Evolutionary conservation across 129 eudicot species (phyloP).

Genomic region (Tanacetum coccineum): DNA sequence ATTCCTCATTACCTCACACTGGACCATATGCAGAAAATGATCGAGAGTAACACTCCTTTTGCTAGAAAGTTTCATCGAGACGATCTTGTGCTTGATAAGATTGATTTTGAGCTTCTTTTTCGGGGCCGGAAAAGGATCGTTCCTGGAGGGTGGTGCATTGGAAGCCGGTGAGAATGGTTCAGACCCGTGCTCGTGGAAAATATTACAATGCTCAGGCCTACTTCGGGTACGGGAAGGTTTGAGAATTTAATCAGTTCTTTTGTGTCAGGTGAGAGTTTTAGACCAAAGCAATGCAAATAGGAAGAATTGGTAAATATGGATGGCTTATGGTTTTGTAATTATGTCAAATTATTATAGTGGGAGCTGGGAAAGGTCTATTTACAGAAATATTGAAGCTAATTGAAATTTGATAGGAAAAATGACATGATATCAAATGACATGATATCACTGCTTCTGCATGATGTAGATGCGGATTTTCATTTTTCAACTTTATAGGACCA

Average conservation of each 20-base stretch:
- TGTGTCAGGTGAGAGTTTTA: constrained; percentile 32
- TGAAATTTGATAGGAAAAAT: constrained; percentile 2
- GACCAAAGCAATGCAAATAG: constrained; percentile 46
- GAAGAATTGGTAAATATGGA: constrained; percentile 15
- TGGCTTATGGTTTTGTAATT: constrained; percentile 10
- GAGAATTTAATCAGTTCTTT: constrained; percentile 34
- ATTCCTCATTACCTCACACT: constrained; percentile 48
- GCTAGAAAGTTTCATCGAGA: constrained; percentile 58
- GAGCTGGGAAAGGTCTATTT: background rate
- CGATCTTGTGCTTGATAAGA: constrained; percentile 57
- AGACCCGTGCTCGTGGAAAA: constrained; percentile 60
- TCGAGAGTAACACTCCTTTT: constrained; percentile 56
- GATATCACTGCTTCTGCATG: constrained; percentile 9
- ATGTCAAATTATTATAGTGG: constrained; percentile 22
- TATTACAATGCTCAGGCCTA: constrained; percentile 38
- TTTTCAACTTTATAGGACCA: constrained; percentile 6
- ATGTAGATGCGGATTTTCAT: constrained; percentile 12
- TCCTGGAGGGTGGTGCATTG: constrained; percentile 73
- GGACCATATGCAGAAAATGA: constrained; percentile 49
- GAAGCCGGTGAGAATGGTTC: constrained; percentile 49
- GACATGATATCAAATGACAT: too few species aligned
- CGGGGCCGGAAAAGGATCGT: constrained; percentile 50
- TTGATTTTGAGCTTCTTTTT: constrained; percentile 50
- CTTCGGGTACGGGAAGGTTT: constrained; percentile 46
- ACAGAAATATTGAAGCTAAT: constrained; percentile 6